Evolutionary conservation across 2,329 filamentous ascomycete species (phyloP), one percentile per base, ranked within the genome.

Genomic region (Colletotrichum tabaci): DNA sequence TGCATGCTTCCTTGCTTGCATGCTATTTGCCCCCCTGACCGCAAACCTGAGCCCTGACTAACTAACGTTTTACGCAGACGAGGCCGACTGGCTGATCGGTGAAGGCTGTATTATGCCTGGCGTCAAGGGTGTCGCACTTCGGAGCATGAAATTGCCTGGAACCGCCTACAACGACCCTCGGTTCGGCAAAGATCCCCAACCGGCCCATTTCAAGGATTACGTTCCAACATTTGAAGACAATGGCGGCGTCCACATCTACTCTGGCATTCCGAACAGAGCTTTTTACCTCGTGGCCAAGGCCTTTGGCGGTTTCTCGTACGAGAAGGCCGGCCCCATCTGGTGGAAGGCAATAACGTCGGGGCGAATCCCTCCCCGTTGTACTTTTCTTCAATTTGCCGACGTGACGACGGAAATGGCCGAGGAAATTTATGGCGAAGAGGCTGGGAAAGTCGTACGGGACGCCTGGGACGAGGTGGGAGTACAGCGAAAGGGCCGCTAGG

Each of bases 251-350:
- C 87, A 90, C 77, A 79, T 87, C 60, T 88, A 84, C 78, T 89
- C 87, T 7, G 88, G 88, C 7, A 89, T 90, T 55, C 88, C 87
- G 2, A 90, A 90, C 79, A 83, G 84, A 72, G 88, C 87, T 2
- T 90, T 90, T 74, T 88, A 88, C 74, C 82, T 87, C 12, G 82
- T 79, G 13, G 79, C 86, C 2, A 77, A 81, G 5, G 82, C 79
- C 2, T 84, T 89, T 73, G 87, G 87, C 16, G 87, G 88, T 6
- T 86, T 84, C 76, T 84, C 85, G 4, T 90, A 84, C 85, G 86
- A 88, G 75, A 87, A 86, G 78, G 85, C 85, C 10, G 86, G 86
- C 15, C 82, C 85, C 73, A 85, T 87, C 68, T 88, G 86, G 86
- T 88, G 86, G 86, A 82, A 84, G 75, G 79, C 85, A 0, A 81